Percentiles rank a stretch among this genome's conserved stretches.
Conservation (phyloP, 805 yeast genomes). For the Metschnikowia borealis region DNA sequence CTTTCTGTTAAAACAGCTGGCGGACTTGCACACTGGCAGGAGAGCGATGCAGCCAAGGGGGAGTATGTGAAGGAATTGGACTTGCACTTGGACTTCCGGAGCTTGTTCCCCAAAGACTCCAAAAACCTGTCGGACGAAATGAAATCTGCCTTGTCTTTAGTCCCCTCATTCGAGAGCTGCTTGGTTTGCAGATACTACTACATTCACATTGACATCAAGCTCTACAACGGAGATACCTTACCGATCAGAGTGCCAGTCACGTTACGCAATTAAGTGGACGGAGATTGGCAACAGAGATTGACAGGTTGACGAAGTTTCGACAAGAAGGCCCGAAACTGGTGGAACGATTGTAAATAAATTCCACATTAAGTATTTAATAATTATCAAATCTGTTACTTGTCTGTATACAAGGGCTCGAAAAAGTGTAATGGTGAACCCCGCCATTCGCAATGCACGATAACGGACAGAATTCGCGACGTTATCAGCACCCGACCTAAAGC, state of each 20-base stretch:
- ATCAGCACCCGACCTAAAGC: background rate
- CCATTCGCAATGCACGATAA: background rate
- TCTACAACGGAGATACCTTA: conserved; percentile 19
- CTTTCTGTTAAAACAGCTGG: conserved; percentile 8
- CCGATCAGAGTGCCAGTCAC: conserved; percentile 20
- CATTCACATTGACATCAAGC: conserved; percentile 16
- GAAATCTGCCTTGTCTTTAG: conserved; percentile 18
- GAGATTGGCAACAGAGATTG: too few species aligned
- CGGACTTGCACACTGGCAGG: conserved; percentile 14
- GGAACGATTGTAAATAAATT: background rate
- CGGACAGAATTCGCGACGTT: background rate
- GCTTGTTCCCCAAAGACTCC: conserved; percentile 11
- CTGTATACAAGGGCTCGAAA: background rate
- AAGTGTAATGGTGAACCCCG: background rate
- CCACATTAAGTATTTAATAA: background rate
- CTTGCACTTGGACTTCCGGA: conserved; percentile 12
- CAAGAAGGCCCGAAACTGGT: background rate
- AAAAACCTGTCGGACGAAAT: conserved; percentile 13
- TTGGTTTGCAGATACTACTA: conserved; percentile 26
- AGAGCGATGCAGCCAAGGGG: background rate
- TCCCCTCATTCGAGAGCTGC: conserved; percentile 29
- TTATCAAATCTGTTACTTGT: background rate
- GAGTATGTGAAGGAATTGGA: conserved; percentile 6
- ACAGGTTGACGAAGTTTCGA: too few species aligned
- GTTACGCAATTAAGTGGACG: conserved; percentile 6